These are phyloP conservation scores for Brassica rapa DNA, from an alignment of 345 rosid species.

Conservation along the genomic window DNA sequence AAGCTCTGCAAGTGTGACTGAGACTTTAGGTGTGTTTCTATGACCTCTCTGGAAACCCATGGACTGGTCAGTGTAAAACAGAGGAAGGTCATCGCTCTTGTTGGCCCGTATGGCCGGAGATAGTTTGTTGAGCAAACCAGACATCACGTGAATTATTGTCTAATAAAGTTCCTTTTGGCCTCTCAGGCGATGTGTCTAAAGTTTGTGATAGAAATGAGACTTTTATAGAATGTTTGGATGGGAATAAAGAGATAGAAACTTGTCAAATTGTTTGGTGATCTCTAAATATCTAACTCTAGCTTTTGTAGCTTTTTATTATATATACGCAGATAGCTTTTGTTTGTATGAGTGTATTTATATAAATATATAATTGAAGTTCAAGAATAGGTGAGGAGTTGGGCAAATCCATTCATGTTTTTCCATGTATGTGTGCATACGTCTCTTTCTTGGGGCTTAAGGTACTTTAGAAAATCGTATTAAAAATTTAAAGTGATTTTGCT, in stretches of 20 bases:
- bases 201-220: not conserved
- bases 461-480: not conserved
- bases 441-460: conserved; percentile 13
- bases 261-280: conserved; percentile 61
- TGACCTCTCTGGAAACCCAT: conserved; percentile 49
- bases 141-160: conserved; percentile 29
- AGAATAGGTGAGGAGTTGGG: conserved; percentile 35
- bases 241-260: conserved; percentile 20
- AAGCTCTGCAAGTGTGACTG: conserved; percentile 65
- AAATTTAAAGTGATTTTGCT: not conserved
- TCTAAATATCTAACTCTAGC: conserved; percentile 50
- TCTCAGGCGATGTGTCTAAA: not conserved
- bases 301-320: conserved; percentile 10
- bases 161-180: not conserved
- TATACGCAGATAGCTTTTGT: conserved; percentile 5
- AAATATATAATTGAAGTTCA: not conserved
- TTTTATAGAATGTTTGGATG: conserved; percentile 30
- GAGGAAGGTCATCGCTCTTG: conserved; percentile 42
- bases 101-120: conserved; percentile 37
- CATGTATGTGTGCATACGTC: not conserved
- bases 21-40: conserved; percentile 42
- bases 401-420: conserved; percentile 11
- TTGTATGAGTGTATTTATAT: not conserved
- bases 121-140: conserved; percentile 32
- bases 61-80: conserved; percentile 35